Evolutionary conservation across 352 stramenopile species (phyloP), one percentile per base, ranked within the genome.

Genomic region (Lagenidium sp.): DNA sequence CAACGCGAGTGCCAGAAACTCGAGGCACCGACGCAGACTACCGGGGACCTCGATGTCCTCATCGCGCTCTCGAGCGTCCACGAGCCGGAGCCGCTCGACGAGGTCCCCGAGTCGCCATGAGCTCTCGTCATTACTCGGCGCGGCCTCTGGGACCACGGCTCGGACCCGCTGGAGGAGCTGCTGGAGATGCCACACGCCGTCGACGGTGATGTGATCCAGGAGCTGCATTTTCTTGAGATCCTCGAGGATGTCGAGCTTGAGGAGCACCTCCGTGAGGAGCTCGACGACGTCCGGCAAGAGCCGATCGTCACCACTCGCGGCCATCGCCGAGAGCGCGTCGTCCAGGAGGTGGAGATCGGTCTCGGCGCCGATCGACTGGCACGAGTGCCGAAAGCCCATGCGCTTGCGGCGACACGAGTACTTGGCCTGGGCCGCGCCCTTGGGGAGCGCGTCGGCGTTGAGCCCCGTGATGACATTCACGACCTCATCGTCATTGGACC

Each of bases 191-290:
- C 77, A 76, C 32, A 89, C 54, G 10, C 72, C 81, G 41, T 95
- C 80, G 11, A 89, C 77, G 36, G 71, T 82, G 53, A 90, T 76
- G 39, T 83, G 62, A 55, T 93, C 82, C 18, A 92, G 53, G 36
- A 80, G 51, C 44, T 95, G 82, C 60, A 93, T 85, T 46, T 79
- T 60, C 63, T 88, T 85, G 4, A 95, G 51, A 43, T 92, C 78
- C 26, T 88, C 60, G 25, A 94, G 55, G 38, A 94, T 82, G 10
- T 72, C 55, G 8, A 89, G 57, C 35, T 77, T 59, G 26, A 82
- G 60, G 30, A 94, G 59, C 41, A 93, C 65, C 13, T 88, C 65
- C 2, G 75, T 80, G 28, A 94, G 69, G 28, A 90, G 46, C 39
- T 85, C 72, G 12, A 91, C 63, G 2, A 89, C 68, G 41, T 85